Evolutionary conservation across 1,284 basidiomycete species (phyloP).

Genomic region (Papiliotrema terrestris): DNA sequence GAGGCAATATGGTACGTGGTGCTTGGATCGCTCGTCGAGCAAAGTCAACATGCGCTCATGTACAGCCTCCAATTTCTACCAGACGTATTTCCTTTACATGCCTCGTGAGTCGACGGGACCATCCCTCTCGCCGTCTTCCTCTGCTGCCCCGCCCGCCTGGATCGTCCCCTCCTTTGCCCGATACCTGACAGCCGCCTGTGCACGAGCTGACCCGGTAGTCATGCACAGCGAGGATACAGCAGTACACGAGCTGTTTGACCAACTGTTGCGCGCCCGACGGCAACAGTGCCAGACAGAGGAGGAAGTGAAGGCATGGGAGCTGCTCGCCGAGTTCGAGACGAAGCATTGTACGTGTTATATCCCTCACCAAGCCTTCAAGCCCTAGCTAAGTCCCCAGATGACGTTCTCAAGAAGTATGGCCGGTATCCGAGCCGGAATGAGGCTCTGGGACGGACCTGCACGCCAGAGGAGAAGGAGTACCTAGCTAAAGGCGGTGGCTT

Average conservation of each 20-base stretch:
- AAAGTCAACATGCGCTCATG: neutral
- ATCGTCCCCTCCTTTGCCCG: too few relatives aligned
- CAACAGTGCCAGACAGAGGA: neutral
- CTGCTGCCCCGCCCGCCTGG: neutral
- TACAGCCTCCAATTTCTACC: slow-evolving; percentile 3
- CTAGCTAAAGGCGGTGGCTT: too few relatives aligned
- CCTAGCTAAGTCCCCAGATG: too few relatives aligned
- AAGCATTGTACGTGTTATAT: slow-evolving; percentile 7
- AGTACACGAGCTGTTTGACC: too few relatives aligned
- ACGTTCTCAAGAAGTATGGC: too few relatives aligned
- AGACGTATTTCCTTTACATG: slow-evolving; percentile 8
- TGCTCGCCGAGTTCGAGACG: slow-evolving; percentile 3
- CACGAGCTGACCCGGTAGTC: too few relatives aligned
- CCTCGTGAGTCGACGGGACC: slow-evolving; percentile 6
- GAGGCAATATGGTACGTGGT: slow-evolving; percentile 1
- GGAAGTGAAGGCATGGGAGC: slow-evolving; percentile 1
- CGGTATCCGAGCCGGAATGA: too few relatives aligned
- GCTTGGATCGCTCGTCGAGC: neutral
- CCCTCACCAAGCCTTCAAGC: too few relatives aligned
- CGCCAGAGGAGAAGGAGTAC: too few relatives aligned
- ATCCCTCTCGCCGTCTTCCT: neutral
- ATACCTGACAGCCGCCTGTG: too few relatives aligned
- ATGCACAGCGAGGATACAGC: too few relatives aligned
- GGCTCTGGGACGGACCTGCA: too few relatives aligned
- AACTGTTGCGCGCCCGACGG: neutral